Percentiles rank a stretch among this genome's conserved stretches.
Conservation (phyloP, 2,329 filamentous ascomycete species). For the Cladosporium austrohemisphaericum region DNA sequence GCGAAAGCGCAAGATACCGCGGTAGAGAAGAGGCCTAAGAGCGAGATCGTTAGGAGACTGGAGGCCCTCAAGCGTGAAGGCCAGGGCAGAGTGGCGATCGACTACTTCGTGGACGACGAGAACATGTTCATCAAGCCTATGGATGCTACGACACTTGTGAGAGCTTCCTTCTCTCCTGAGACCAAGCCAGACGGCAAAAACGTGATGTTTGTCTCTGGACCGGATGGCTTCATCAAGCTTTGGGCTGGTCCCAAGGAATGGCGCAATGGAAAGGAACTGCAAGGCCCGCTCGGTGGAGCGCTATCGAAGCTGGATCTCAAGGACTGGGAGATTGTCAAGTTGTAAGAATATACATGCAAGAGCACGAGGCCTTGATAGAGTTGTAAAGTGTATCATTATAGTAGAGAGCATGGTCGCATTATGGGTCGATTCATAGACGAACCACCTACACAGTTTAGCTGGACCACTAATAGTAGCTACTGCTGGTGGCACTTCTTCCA, state of each 20-base stretch:
- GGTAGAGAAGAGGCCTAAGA: constrained; percentile 26
- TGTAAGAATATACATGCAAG: constrained; percentile 37
- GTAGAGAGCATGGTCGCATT: too few species aligned
- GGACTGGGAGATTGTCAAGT: constrained; percentile 57
- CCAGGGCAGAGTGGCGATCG: constrained; percentile 53
- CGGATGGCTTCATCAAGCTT: constrained; percentile 79
- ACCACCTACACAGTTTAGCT: too few species aligned
- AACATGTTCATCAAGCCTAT: constrained; percentile 55
- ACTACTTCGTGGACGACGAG: constrained; percentile 82
- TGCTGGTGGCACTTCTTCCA: constrained; percentile 27
- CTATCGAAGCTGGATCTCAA: constrained; percentile 57
- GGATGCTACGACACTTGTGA: constrained; percentile 31
- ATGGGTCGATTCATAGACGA: too few species aligned
- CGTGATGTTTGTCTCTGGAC: constrained; percentile 81
- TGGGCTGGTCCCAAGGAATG: constrained; percentile 79
- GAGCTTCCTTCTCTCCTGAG: constrained; percentile 1
- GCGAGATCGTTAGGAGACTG: constrained; percentile 60
- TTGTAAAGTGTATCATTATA: too few species aligned
- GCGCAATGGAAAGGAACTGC: constrained; percentile 66
- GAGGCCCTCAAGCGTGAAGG: constrained; percentile 51
- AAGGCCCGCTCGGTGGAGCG: constrained; percentile 70
- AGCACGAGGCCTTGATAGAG: too few species aligned
- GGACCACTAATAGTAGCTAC: constrained; percentile 28
- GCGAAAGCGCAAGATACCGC: background rate
- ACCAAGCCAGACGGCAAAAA: constrained; percentile 47